Conservation (phyloP, 257 asterid species). For the Ehretia macrophylla region DNA sequence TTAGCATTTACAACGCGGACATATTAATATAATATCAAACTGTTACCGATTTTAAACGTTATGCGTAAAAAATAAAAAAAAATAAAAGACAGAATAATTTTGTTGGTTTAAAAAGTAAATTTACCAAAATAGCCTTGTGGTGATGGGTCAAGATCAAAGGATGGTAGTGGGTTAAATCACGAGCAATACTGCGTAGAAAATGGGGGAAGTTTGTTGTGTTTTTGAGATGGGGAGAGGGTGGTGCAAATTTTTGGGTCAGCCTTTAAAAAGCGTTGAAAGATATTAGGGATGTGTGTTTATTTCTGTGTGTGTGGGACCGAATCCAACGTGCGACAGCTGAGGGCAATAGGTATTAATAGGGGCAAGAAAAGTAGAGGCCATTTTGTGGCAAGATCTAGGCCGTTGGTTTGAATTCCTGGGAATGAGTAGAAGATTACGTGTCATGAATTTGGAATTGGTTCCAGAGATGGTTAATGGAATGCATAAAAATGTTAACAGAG, state of each 20-base stretch:
- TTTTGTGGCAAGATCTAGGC: constrained; percentile 25
- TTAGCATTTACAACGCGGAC: not conserved
- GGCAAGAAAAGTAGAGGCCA: not conserved
- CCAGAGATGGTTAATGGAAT: constrained; percentile 11
- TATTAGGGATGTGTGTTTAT: constrained; percentile 17
- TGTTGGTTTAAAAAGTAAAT: not conserved
- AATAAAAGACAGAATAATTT: not conserved
- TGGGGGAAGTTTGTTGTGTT: constrained; percentile 17
- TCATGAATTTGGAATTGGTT: constrained; percentile 31
- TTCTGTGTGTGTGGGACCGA: constrained; percentile 14
- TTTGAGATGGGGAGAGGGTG: constrained; percentile 17
- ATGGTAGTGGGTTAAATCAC: not conserved
- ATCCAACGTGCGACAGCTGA: not conserved
- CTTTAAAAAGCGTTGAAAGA: constrained; percentile 15
- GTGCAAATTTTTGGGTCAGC: constrained; percentile 25
- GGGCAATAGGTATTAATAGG: not conserved
- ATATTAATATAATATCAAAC: not conserved
- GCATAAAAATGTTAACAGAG: constrained; percentile 10
- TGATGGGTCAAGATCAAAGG: constrained; percentile 33
- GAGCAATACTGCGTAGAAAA: constrained; percentile 28
- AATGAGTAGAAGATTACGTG: constrained; percentile 42
- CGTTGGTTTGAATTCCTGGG: constrained; percentile 39
- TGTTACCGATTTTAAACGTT: not conserved
- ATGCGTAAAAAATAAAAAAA: not conserved
- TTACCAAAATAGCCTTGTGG: constrained; percentile 54